Conservation (phyloP, 2,329 filamentous ascomycete genomes). For the Botrytis fabae region DNA sequence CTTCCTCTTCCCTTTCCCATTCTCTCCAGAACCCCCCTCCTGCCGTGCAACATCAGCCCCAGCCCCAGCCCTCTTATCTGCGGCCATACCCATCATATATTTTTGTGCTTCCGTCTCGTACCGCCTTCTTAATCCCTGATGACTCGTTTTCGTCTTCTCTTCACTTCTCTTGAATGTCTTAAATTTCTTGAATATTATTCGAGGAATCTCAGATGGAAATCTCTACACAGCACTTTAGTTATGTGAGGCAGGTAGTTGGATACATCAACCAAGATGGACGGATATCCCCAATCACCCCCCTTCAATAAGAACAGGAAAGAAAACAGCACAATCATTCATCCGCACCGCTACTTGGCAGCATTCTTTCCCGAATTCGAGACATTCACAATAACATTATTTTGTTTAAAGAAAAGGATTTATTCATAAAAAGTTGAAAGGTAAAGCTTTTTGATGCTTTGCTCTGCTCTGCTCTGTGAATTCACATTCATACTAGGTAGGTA, state of each 20-base stretch:
- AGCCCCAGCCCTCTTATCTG: not conserved
- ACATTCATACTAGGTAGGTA: not conserved
- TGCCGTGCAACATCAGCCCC: slow-evolving; percentile 15
- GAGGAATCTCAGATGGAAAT: not conserved
- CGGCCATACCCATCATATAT: not conserved
- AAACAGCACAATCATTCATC: not conserved
- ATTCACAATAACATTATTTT: not conserved
- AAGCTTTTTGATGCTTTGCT: not conserved
- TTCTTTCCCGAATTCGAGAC: not conserved
- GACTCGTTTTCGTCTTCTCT: slow-evolving; percentile 3
- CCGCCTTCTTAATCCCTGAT: not conserved
- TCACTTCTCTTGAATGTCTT: slow-evolving; percentile 2
- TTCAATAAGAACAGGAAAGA: not conserved
- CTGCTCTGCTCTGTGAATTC: not conserved
- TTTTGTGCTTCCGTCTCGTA: not conserved
- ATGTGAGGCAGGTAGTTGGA: not conserved
- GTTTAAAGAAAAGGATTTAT: not conserved
- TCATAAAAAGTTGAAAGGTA: not conserved
- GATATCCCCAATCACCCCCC: not conserved
- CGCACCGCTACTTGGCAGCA: slow-evolving; percentile 6
- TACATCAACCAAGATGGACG: not conserved
- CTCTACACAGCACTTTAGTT: not conserved
- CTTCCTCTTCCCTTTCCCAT: not conserved
- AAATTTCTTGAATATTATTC: not conserved
- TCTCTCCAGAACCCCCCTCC: not conserved